Conservation (phyloP, 129 eudicot genomes). For the Flaveria bidentis region DNA sequence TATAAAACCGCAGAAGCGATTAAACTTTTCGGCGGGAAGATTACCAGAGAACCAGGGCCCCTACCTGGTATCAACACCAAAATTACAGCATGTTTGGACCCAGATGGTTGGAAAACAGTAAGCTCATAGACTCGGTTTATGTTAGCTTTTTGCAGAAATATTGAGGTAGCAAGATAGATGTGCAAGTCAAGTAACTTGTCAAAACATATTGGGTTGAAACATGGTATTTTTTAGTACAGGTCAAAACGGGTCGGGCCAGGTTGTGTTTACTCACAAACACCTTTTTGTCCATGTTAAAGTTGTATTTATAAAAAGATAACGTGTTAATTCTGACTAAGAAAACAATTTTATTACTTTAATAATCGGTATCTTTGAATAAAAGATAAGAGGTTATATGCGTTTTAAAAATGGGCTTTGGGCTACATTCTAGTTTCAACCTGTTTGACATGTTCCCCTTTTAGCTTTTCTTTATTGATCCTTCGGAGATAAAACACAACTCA, state of each 20-base stretch:
- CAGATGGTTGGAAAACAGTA: slow-evolving; percentile 99
- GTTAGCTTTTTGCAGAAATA: not conserved
- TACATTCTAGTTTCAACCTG: too few relatives aligned
- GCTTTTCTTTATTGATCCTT: too few relatives aligned
- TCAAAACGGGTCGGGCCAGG: not conserved
- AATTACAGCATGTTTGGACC: slow-evolving; percentile 93
- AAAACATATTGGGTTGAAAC: not conserved
- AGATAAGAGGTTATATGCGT: too few relatives aligned
- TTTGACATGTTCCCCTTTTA: too few relatives aligned
- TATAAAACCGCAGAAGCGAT: slow-evolving; percentile 92
- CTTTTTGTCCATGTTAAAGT: not conserved
- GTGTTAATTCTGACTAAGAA: not conserved
- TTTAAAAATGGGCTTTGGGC: too few relatives aligned
- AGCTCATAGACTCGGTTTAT: slow-evolving; percentile 23
- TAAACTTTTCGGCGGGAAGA: slow-evolving; percentile 75
- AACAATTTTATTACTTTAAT: too few relatives aligned
- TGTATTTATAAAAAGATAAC: not conserved
- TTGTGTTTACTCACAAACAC: not conserved
- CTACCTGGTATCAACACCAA: slow-evolving; percentile 90
- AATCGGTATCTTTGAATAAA: not conserved
- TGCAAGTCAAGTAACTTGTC: too few relatives aligned
- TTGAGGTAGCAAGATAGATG: too few relatives aligned
- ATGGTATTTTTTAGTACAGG: not conserved
- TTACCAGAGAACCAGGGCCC: slow-evolving; percentile 95
- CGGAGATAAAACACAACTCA: too few relatives aligned